Conservation (phyloP, 2,329 filamentous ascomycete genomes). For the Ophiostoma ulmi region DNA sequence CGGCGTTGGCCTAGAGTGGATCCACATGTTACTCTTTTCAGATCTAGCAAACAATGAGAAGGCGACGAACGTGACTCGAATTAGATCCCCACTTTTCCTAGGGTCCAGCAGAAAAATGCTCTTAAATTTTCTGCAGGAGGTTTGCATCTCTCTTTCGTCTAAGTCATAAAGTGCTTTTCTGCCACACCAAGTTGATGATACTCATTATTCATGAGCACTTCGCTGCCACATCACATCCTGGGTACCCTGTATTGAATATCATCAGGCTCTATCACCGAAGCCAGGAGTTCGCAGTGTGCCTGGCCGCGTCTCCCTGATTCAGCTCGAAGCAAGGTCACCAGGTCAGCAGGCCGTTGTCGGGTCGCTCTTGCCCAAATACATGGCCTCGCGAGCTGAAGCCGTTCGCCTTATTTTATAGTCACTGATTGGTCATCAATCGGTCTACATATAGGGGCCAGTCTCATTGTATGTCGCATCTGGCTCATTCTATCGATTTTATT, state of each 20-base stretch:
- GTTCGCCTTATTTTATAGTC: slow-evolving; percentile 9
- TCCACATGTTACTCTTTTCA: neutral
- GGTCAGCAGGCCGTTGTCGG: neutral
- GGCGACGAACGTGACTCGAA: neutral
- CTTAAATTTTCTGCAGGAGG: slow-evolving; percentile 12
- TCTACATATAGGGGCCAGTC: neutral
- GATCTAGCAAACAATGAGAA: neutral
- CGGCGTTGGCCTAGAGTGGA: neutral
- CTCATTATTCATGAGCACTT: neutral
- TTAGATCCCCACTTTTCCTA: neutral
- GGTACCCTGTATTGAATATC: neutral
- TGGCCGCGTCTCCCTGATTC: neutral
- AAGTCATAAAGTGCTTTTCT: slow-evolving; percentile 15
- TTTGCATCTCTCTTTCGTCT: neutral
- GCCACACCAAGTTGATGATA: neutral
- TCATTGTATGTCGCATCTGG: neutral
- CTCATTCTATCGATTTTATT: neutral
- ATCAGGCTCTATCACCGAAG: neutral
- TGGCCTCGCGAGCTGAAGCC: neutral
- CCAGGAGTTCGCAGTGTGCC: neutral
- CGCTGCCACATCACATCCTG: neutral
- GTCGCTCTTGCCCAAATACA: neutral
- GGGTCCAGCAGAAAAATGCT: neutral
- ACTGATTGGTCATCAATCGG: neutral
- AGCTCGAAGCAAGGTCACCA: neutral